These are phyloP conservation scores for Sugiyamaella marilandica DNA, from an alignment of 805 yeast genomes.

Conservation along the genomic window DNA sequence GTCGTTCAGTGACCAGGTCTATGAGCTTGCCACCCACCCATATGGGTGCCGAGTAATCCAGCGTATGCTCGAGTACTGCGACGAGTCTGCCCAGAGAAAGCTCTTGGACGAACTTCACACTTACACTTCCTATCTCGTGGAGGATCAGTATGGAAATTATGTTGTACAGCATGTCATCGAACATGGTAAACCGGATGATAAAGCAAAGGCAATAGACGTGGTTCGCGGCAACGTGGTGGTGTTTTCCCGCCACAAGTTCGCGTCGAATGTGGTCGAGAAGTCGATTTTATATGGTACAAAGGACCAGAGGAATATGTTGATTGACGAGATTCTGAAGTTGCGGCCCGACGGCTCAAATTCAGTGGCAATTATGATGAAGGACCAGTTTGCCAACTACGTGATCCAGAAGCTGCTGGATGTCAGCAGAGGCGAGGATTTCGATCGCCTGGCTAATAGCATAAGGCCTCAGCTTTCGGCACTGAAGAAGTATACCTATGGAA, in stretches of 20 bases:
- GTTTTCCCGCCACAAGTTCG: conserved; percentile 94
- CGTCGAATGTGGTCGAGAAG: conserved; percentile 95
- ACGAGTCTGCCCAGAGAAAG: conserved; percentile 54
- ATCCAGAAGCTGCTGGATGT: conserved; percentile 90
- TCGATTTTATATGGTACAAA: conserved; percentile 71
- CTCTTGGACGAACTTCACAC: conserved; percentile 69
- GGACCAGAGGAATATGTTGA: conserved; percentile 56
- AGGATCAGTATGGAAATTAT: conserved; percentile 96
- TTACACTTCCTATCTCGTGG: conserved; percentile 70
- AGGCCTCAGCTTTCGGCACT: conserved; percentile 74
- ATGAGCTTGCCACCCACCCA: conserved; percentile 88
- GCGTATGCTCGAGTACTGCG: conserved; percentile 77
- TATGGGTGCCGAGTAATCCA: conserved; percentile 98
- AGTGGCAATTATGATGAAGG: conserved; percentile 90
- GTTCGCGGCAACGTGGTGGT: conserved; percentile 70
- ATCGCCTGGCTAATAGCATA: conserved; percentile 64
- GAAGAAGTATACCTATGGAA: conserved; percentile 65
- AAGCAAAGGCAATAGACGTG: conserved; percentile 56
- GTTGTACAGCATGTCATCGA: conserved; percentile 95
- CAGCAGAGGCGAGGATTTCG: conserved; percentile 65
- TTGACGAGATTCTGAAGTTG: conserved; percentile 50
- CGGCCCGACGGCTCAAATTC: conserved; percentile 38
- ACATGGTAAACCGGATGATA: conserved; percentile 58
- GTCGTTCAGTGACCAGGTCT: conserved; percentile 57
- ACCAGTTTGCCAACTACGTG: conserved; percentile 96